A percentile compares a stretch with the other conserved stretches of the same genome.
phyloP scores from a whole-genome alignment of 2,329 filamentous ascomycete genomes.

The Aspergillus hiratsukae region DNA sequence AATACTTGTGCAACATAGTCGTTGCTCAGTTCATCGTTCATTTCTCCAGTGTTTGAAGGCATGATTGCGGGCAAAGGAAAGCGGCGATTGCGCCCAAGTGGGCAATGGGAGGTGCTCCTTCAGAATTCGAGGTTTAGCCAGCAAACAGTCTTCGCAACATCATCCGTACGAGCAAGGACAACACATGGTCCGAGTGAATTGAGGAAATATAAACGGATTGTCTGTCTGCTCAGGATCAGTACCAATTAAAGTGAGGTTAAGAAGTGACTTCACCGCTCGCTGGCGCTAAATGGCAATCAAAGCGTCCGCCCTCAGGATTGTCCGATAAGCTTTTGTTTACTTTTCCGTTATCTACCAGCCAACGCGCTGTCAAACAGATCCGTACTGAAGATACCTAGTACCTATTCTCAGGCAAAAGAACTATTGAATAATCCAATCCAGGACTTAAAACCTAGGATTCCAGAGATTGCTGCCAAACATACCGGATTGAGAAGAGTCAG shows the following conservation, averaged over 20 bases:
- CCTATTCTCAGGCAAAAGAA: not conserved
- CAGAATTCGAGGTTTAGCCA: too few relatives aligned
- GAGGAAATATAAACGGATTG: not conserved
- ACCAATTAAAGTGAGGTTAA: not conserved
- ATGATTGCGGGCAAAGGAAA: conserved; percentile 17
- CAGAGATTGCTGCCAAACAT: not conserved
- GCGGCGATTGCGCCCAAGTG: not conserved
- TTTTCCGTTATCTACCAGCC: conserved; percentile 13
- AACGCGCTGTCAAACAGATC: not conserved
- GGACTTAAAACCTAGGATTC: too few relatives aligned
- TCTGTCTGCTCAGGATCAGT: not conserved
- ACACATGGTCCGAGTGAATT: not conserved
- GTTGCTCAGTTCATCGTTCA: conserved; percentile 45
- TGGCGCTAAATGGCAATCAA: not conserved
- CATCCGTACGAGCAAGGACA: not conserved
- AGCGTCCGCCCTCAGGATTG: not conserved
- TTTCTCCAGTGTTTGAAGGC: conserved; percentile 18
- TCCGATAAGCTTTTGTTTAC: conserved; percentile 14
- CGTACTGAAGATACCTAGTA: not conserved
- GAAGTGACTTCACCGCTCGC: not conserved
- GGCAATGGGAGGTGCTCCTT: not conserved
- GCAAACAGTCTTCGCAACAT: not conserved
- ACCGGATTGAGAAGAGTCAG: not conserved
- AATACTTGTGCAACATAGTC: conserved; percentile 73
- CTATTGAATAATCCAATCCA: not conserved